phyloP scores from a whole-genome alignment of 2,329 filamentous ascomycete species.

The Pseudopyrenochaeta lycopersici region DNA sequence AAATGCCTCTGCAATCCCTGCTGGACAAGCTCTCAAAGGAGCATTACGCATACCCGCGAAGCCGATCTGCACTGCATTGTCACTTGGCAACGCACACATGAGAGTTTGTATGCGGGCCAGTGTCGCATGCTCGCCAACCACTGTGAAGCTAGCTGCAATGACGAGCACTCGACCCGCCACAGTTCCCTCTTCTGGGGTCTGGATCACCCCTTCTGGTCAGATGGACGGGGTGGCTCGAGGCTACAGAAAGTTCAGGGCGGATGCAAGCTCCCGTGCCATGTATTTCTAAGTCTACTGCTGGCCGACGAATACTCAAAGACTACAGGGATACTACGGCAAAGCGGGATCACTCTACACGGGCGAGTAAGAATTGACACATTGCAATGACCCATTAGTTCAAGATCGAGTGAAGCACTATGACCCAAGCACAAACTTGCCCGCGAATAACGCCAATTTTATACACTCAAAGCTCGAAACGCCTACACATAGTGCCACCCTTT shows the following conservation, averaged over 20 bases:
- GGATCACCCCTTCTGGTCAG: no score
- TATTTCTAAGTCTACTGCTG: no score
- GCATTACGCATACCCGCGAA: neutral
- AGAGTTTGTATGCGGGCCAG: neutral
- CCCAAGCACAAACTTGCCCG: constrained; percentile 2
- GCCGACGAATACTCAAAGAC: no score
- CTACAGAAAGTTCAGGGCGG: no score
- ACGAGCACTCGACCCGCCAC: no score
- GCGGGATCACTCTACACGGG: neutral
- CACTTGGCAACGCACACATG: neutral
- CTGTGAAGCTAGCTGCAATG: no score
- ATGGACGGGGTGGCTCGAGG: no score
- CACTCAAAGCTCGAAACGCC: constrained; percentile 15
- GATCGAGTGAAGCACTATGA: neutral
- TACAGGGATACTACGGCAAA: no score
- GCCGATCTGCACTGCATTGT: neutral
- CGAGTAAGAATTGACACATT: neutral
- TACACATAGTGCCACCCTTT: neutral
- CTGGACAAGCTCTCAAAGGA: neutral
- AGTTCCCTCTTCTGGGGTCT: no score
- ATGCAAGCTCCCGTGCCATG: no score
- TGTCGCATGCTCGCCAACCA: neutral
- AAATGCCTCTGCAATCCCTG: neutral
- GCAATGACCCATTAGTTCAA: constrained; percentile 5
- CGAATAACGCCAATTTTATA: constrained; percentile 13